Base-by-base conservation (phyloP, 306 rosid genomes). In the Purshia tridentata region DNA sequence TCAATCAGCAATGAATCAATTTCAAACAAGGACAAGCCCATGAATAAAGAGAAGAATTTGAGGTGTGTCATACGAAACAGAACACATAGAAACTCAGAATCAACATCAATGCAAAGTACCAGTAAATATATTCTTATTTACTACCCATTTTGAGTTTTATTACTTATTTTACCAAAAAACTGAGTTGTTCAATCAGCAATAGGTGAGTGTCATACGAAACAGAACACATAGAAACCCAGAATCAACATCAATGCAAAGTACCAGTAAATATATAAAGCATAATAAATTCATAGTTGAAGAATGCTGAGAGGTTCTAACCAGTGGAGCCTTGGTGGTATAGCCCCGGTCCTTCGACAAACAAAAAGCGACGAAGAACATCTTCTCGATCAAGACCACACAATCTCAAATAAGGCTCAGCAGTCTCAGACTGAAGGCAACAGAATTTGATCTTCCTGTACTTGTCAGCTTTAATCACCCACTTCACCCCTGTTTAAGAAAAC, bases 401-500 rank as follows among this genome's bases (percentile, higher is more conserved):
- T 56, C 70, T 81, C 86, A 92, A 67, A 76, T 89, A 92, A 44
- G 93, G 92, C 70, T 82, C 90, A 56, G 93, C 98, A 56, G 86
- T 72, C 72, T 85, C 67, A 40, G 96, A 92, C 76, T 88, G 93
- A 71, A 92, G 78, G 12, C 90, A 86, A 42, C 94, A 92, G 75
- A 88, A 92, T 62, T 90, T 89, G 80, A 92, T 86, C 77, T 81
- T 90, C 76, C 65, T 85, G 51, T 92, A 54, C 76, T 79, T 88
- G 79, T 92, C 96, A 4, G 81, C 87, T 67, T 69, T 63, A 72
- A 89, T 86, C 48, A 92, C 82, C 87, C 89, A 89, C 80, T 88
- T 92, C 75, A 88, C 96, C 50, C 93, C 91, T 87, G 80, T 49
- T 46, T 4, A 22, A 66, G 57, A 18, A 18, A 14, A 2, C 19